A percentile compares a stretch with the other conserved stretches of the same genome.
These are phyloP conservation scores for Groenewaldozyma tartarivorans DNA, from an alignment of 805 yeast species.

Conservation along the genomic window DNA sequence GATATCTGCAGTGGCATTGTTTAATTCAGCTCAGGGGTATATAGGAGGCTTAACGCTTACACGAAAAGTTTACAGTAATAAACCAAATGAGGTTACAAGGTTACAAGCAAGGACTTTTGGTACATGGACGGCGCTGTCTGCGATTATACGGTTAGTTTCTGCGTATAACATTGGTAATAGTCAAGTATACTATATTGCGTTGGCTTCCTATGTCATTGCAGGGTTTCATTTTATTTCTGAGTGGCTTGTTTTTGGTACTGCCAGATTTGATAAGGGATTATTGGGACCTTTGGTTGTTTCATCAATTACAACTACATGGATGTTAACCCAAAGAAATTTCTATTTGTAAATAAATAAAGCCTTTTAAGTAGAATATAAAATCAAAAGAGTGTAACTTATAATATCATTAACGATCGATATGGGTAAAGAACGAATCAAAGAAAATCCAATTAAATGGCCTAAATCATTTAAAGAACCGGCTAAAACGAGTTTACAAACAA, in stretches of 20 bases:
- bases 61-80: constrained; percentile 62
- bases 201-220: constrained; percentile 76
- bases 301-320: constrained; percentile 68
- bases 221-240: constrained; percentile 74
- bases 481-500: not conserved
- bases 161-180: constrained; percentile 65
- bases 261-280: constrained; percentile 79
- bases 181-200: constrained; percentile 67
- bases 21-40: constrained; percentile 85
- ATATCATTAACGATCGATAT: not conserved
- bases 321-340: constrained; percentile 59
- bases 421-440: not conserved
- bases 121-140: constrained; percentile 89
- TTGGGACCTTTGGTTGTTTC: constrained; percentile 83
- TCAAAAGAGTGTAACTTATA: not conserved
- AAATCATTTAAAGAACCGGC: too few relatives aligned
- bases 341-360: constrained; percentile 31
- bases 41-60: constrained; percentile 65
- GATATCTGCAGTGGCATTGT: constrained; percentile 79
- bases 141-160: constrained; percentile 78
- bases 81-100: constrained; percentile 40
- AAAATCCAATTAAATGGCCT: too few relatives aligned
- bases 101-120: constrained; percentile 96
- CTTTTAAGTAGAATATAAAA: too few relatives aligned
- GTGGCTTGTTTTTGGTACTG: constrained; percentile 70